Percentiles rank a stretch among this genome's conserved stretches.
Evolutionary conservation across 768 basidiomycete species (phyloP).

Genomic region (Leccinellum albellum): DNA sequence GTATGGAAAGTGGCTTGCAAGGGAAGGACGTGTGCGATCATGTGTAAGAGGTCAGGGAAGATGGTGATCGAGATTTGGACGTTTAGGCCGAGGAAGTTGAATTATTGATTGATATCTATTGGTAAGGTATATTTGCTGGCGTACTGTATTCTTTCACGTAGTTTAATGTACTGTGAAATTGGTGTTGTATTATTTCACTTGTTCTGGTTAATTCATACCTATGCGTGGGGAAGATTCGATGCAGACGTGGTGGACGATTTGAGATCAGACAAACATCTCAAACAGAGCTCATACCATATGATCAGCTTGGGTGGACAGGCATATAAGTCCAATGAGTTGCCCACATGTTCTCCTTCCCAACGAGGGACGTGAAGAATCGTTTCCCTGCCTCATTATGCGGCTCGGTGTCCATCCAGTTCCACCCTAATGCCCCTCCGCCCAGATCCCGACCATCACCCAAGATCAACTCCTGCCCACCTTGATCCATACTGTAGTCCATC

Average conservation of each 20-base stretch:
- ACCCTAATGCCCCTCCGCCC: slow-evolving; percentile 20
- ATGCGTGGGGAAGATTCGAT: not conserved
- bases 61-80: slow-evolving; percentile 89
- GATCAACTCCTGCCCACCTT: not conserved
- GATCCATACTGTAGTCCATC: slow-evolving; percentile 3
- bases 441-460: slow-evolving; percentile 10
- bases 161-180: not conserved
- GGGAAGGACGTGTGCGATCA: slow-evolving; percentile 69
- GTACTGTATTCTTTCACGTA: slow-evolving; percentile 11
- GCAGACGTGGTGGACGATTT: not conserved
- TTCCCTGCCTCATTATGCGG: slow-evolving; percentile 3
- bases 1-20: slow-evolving; percentile 86
- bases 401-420: slow-evolving; percentile 21
- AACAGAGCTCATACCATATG: not conserved
- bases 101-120: slow-evolving; percentile 8
- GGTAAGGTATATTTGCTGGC: slow-evolving; percentile 4
- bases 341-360: slow-evolving; percentile 3
- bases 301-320: not conserved
- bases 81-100: slow-evolving; percentile 44
- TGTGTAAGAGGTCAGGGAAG: slow-evolving; percentile 76
- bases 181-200: not conserved
- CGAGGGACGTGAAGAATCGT: slow-evolving; percentile 11
- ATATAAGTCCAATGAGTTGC: slow-evolving; percentile 16
- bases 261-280: not conserved
- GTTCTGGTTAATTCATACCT: not conserved